phyloP scores from a whole-genome alignment of 2,329 filamentous ascomycete genomes.

The Microcera coccophila region DNA sequence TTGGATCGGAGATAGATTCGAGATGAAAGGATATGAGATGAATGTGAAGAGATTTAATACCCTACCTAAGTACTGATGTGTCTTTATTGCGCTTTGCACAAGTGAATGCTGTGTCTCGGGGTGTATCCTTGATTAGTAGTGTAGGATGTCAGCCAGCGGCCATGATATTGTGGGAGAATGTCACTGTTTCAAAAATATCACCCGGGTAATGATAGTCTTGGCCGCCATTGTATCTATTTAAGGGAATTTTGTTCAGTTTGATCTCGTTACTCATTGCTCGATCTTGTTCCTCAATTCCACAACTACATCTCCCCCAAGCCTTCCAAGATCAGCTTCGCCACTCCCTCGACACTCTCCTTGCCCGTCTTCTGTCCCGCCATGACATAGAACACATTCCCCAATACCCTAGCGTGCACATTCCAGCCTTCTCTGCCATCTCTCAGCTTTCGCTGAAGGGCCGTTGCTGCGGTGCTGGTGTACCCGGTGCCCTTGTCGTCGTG shows the following conservation, averaged over 20 bases:
- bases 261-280: neutral
- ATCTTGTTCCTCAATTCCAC: neutral
- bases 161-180: no score
- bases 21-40: neutral
- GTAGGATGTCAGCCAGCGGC: no score
- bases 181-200: no score
- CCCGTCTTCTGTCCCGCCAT: constrained; percentile 51
- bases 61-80: no score
- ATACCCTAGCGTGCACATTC: constrained; percentile 52
- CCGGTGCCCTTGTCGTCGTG: constrained; percentile 39
- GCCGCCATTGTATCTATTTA: no score
- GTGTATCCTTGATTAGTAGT: no score
- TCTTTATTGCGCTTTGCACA: no score
- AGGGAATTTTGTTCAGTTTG: no score
- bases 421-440: constrained; percentile 33
- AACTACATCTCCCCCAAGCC: constrained; percentile 8
- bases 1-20: neutral
- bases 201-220: no score
- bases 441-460: constrained; percentile 39
- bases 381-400: constrained; percentile 57
- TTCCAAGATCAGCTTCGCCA: constrained; percentile 17
- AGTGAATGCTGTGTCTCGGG: no score
- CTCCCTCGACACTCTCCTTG: constrained; percentile 22
- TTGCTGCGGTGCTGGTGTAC: constrained; percentile 46
- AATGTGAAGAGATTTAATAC: constrained; percentile 2